phyloP scores from a whole-genome alignment of 2,329 filamentous ascomycete genomes.

The Ophiostoma sp. region DNA sequence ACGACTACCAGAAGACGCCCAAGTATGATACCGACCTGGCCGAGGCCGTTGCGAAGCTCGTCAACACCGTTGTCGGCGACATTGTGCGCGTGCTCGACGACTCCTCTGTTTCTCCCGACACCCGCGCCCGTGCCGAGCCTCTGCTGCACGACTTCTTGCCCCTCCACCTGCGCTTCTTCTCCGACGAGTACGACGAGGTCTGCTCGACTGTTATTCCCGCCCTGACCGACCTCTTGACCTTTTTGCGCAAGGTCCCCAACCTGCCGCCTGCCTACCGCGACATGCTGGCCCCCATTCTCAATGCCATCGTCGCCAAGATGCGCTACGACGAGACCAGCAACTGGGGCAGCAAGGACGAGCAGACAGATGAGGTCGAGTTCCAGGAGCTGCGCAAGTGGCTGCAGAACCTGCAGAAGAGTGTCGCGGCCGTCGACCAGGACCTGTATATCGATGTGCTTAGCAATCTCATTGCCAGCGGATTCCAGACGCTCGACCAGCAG shows the following conservation, averaged over 20 bases:
- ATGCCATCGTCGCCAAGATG: slow-evolving; percentile 93
- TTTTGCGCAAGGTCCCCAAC: slow-evolving; percentile 73
- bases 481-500: slow-evolving; percentile 70
- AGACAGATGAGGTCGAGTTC: slow-evolving; percentile 96
- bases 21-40: slow-evolving; percentile 94
- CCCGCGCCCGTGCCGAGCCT: slow-evolving; percentile 69
- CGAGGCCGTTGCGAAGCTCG: slow-evolving; percentile 89
- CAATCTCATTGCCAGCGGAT: slow-evolving; percentile 80
- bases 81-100: slow-evolving; percentile 82
- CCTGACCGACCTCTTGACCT: slow-evolving; percentile 84
- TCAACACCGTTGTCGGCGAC: slow-evolving; percentile 84
- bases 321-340: slow-evolving; percentile 90
- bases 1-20: slow-evolving; percentile 70
- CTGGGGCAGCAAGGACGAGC: slow-evolving; percentile 90
- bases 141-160: slow-evolving; percentile 79
- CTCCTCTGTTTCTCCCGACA: slow-evolving; percentile 52
- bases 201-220: slow-evolving; percentile 93
- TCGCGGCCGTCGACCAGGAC: slow-evolving; percentile 80
- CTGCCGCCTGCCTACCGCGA: slow-evolving; percentile 70
- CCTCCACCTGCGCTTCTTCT: slow-evolving; percentile 86
- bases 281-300: slow-evolving; percentile 81
- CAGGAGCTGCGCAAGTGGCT: slow-evolving; percentile 87
- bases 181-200: slow-evolving; percentile 96
- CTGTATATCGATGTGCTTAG: slow-evolving; percentile 87
- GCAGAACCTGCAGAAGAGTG: slow-evolving; percentile 84